Percentiles rank a stretch among this genome's conserved stretches.
Evolutionary conservation across 2,329 filamentous ascomycete genomes (phyloP).

Genomic region (Cladosporium sp.): DNA sequence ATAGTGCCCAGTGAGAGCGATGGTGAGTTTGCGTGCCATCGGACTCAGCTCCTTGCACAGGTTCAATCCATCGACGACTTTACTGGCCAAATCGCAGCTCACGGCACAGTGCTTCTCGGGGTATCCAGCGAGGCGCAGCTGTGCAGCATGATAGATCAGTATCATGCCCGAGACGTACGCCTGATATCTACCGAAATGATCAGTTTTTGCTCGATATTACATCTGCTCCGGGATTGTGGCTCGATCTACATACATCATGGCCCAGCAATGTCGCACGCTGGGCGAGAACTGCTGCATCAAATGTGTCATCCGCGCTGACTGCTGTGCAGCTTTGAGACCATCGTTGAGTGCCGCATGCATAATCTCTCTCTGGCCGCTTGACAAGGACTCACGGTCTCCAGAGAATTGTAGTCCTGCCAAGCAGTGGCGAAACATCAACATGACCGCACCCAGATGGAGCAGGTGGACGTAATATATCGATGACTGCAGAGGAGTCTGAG

Average conservation of each 20-base stretch:
- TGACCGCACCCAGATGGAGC: constrained; percentile 4
- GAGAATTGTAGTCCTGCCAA: neutral
- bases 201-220: neutral
- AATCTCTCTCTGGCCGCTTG: neutral
- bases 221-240: neutral
- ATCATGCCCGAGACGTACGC: constrained; percentile 16
- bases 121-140: neutral
- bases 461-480: constrained; percentile 14
- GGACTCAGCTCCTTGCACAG: constrained; percentile 7
- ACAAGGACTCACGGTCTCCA: neutral
- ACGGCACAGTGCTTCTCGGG: neutral
- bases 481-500: neutral
- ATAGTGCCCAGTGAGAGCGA: neutral
- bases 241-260: neutral
- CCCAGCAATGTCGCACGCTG: constrained; percentile 10
- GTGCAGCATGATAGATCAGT: neutral
- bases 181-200: constrained; percentile 3
- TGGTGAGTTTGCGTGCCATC: neutral
- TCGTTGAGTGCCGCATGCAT: neutral
- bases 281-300: neutral
- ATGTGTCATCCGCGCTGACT: neutral
- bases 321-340: constrained; percentile 2
- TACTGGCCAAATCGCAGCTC: neutral
- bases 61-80: neutral
- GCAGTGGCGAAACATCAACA: constrained; percentile 13